These are phyloP conservation scores for Melocanna baccifera DNA, from an alignment of 176 grass and related monocot species.

Conservation along the genomic window DNA sequence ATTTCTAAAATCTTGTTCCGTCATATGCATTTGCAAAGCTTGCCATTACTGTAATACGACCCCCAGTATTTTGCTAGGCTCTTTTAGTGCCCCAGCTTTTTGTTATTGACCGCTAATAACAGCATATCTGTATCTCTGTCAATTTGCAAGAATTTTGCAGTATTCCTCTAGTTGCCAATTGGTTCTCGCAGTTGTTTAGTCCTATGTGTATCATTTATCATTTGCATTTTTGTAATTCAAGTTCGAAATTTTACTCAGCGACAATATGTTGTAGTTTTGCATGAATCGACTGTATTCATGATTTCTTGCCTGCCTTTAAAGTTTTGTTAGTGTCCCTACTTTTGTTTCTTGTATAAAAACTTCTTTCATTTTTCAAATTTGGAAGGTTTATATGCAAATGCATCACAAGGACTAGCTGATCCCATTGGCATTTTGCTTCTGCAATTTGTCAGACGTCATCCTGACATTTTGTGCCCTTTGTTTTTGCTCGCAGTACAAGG, in stretches of 20 bases:
- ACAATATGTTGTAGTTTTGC: no score
- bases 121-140: neutral
- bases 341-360: neutral
- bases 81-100: neutral
- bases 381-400: neutral
- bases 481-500: conserved; percentile 53
- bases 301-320: neutral
- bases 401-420: neutral
- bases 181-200: neutral
- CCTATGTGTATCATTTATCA: neutral
- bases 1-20: neutral
- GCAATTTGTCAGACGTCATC: neutral
- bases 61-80: neutral
- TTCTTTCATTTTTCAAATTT: neutral
- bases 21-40: neutral
- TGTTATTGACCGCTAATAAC: neutral
- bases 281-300: neutral
- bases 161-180: neutral
- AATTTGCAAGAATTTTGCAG: conserved; percentile 1
- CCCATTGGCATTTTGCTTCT: neutral
- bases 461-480: neutral
- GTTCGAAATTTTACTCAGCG: neutral
- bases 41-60: neutral
- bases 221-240: neutral
- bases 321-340: neutral